Evolutionary conservation across 2,329 filamentous ascomycete genomes (phyloP), one percentile per base, ranked within the genome.

Genomic region (Alternaria tenuissima): DNA sequence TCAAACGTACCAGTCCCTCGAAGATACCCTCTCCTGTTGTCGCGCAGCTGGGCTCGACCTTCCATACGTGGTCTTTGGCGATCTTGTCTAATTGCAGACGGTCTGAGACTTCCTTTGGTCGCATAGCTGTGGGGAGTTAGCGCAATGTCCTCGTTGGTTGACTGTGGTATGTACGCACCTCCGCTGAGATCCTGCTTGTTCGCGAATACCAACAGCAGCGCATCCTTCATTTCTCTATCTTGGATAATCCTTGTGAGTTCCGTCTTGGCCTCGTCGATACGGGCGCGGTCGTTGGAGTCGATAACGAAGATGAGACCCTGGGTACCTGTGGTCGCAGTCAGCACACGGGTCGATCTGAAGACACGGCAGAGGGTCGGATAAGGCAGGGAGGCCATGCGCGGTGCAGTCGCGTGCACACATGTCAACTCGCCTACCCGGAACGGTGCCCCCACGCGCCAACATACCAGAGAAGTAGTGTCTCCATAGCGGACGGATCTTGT

Each of bases 241-340:
- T 98, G 96, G 81, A 99, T 89, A 89, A 99, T 99, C 81, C 95
- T 91, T 83, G 96, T 92, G 78, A 99, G 87, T 84, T 99, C 95
- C 82, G 96, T 93, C 68, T 93, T 89, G 76, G 95, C 95, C 87
- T 99, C 95, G 74, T 95, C 91, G 78, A 99, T 91, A 89, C 95
- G 93, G 83, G 96, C 94, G 81, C 93, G 92, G 89, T 99, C 95
- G 84, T 97, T 97, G 85, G 91, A 94, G 85, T 99, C 95, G 80
- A 99, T 93, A 75, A 99, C 95, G 88, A 99, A 99, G 85, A 99
- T 98, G 82, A 99, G 94, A 81, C 95, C 95, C 85, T 99, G 95
- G 73, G 95, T 99, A 85, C 96, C 78, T 79, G 58, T 58, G 18
- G 34, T 49, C 6, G 30, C 30, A 30, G 20, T 14, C 24, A n/a